Evolutionary conservation across 1,139 yeast species (phyloP).

Genomic region (Protomyces arabidopsidicola): DNA sequence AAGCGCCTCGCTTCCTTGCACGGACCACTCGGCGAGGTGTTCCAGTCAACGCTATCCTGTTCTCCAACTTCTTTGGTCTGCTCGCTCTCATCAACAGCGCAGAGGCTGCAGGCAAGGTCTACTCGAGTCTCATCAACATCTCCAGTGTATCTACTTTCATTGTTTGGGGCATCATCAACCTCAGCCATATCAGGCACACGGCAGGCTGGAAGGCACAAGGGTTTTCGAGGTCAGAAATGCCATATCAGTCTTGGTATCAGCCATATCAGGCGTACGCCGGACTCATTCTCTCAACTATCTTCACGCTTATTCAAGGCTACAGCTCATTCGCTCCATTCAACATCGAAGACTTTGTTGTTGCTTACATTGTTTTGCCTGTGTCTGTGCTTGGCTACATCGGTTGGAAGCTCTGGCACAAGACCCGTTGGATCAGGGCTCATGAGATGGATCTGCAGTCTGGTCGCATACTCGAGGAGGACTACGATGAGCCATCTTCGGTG

Average conservation of each 20-base stretch:
- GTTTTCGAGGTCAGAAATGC: slow-evolving; percentile 43
- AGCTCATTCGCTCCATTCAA: slow-evolving; percentile 65
- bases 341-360: slow-evolving; percentile 59
- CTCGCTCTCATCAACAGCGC: slow-evolving; percentile 59
- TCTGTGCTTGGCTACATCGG: slow-evolving; percentile 47
- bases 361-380: slow-evolving; percentile 59
- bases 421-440: slow-evolving; percentile 45
- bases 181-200: slow-evolving; percentile 65
- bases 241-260: slow-evolving; percentile 58
- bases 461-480: not conserved
- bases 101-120: slow-evolving; percentile 53
- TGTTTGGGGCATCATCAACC: slow-evolving; percentile 78
- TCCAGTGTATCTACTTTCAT: slow-evolving; percentile 52
- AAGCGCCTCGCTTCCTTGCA: slow-evolving; percentile 56
- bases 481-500: not conserved
- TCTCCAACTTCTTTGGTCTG: slow-evolving; percentile 59
- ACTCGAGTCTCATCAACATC: slow-evolving; percentile 68
- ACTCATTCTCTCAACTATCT: slow-evolving; percentile 50
- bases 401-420: slow-evolving; percentile 45
- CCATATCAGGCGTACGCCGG: slow-evolving; percentile 73
- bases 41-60: slow-evolving; percentile 56
- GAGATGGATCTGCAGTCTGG: slow-evolving; percentile 49
- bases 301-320: slow-evolving; percentile 66
- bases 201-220: slow-evolving; percentile 41
- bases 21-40: slow-evolving; percentile 60